Conservation (phyloP, 148 eudicot genomes). For the Diospyros kaki region DNA sequence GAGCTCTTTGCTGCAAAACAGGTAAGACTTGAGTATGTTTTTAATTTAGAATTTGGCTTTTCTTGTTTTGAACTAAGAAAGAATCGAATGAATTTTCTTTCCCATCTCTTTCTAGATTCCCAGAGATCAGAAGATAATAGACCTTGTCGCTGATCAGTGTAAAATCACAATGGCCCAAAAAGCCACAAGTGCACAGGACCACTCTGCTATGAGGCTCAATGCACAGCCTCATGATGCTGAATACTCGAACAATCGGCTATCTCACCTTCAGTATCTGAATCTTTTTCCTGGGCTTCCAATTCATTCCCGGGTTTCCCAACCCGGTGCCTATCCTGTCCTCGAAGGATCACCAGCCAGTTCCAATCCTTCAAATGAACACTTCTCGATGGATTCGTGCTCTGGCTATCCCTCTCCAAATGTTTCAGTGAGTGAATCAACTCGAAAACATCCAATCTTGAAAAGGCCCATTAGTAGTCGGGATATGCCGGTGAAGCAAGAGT, state of each 20-base stretch:
- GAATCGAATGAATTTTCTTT: background rate
- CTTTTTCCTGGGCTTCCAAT: constrained; percentile 15
- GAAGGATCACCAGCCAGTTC: constrained; percentile 63
- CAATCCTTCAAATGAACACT: constrained; percentile 34
- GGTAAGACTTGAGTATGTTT: constrained; percentile 32
- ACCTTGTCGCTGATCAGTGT: constrained; percentile 36
- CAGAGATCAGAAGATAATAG: constrained; percentile 48
- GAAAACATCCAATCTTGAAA: background rate
- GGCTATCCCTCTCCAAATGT: constrained; percentile 27
- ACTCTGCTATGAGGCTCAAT: constrained; percentile 22
- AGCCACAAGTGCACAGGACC: constrained; percentile 16
- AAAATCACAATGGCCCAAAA: constrained; percentile 24
- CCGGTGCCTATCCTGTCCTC: constrained; percentile 19
- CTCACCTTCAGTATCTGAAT: constrained; percentile 15
- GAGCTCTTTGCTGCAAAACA: constrained; percentile 64
- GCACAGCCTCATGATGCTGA: constrained; percentile 13
- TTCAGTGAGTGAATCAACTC: constrained; percentile 24
- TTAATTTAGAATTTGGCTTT: too few relatives aligned
- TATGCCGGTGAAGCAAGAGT: constrained; percentile 2
- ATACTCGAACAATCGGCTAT: constrained; percentile 13
- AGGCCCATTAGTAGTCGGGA: background rate
- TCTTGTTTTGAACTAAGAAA: background rate
- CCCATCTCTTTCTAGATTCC: constrained; percentile 35
- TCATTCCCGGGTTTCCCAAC: constrained; percentile 19
- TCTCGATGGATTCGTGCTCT: constrained; percentile 32